Conservation (phyloP, 129 eudicot genomes). For the Lonicera japonica region DNA sequence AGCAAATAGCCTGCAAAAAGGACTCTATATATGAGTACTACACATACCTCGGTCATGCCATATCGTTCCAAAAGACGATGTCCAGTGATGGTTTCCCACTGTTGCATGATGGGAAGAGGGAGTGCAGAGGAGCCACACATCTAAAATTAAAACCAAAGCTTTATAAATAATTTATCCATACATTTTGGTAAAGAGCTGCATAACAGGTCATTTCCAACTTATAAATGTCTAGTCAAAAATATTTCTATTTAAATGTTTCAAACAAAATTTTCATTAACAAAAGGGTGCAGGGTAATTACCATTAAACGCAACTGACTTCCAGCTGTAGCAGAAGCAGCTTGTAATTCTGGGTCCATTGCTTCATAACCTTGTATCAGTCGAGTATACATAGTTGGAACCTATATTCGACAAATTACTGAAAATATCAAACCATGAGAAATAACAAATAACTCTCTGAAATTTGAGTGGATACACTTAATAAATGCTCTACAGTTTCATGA, state of each 20-base stretch:
- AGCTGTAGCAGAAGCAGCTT: constrained; percentile 65
- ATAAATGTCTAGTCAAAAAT: too few species aligned
- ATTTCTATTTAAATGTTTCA: not conserved
- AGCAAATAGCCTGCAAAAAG: not conserved
- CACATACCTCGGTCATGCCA: constrained; percentile 94
- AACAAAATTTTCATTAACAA: not conserved
- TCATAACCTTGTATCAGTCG: constrained; percentile 97
- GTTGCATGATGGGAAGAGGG: constrained; percentile 93
- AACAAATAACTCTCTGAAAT: not conserved
- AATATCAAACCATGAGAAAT: not conserved
- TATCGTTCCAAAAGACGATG: constrained; percentile 82
- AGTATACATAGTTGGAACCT: constrained; percentile 98
- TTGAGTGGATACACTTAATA: too few species aligned
- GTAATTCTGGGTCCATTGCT: constrained; percentile 83
- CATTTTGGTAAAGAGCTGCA: too few species aligned
- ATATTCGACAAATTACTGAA: constrained; percentile 7
- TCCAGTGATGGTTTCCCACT: constrained; percentile 88
- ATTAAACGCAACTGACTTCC: constrained; percentile 86
- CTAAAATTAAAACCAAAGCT: constrained; percentile 16
- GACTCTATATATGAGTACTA: constrained; percentile 10
- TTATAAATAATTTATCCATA: too few species aligned
- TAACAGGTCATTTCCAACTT: not conserved
- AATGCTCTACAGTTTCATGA: too few species aligned
- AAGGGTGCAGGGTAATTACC: constrained; percentile 41
- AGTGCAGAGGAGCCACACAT: constrained; percentile 99